Conservation (phyloP, 192 early-diverging fungal genomes). For the Coemansia sp. region DNA sequence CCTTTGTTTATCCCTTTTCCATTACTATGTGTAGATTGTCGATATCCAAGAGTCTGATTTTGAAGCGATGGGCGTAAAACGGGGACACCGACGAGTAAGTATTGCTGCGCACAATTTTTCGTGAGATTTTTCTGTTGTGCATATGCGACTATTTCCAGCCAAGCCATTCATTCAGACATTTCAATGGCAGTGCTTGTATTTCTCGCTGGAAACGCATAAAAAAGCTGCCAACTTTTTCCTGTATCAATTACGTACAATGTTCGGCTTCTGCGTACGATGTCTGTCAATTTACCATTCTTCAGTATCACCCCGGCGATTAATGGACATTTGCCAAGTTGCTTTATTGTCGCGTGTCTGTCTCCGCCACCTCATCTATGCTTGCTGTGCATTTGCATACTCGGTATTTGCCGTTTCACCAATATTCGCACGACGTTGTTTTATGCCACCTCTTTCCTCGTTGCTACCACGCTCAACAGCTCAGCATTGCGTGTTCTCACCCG, state of each 20-base stretch:
- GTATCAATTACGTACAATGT: background rate
- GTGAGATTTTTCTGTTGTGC: background rate
- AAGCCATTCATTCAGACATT: background rate
- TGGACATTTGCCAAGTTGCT: background rate
- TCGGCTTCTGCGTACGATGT: background rate
- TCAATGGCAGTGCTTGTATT: background rate
- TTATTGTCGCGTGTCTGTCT: background rate
- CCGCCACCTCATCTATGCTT: background rate
- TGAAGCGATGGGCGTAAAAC: slow-evolving; percentile 48
- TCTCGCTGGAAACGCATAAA: background rate
- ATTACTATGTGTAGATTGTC: slow-evolving; percentile 29
- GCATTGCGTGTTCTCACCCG: background rate
- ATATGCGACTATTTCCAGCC: slow-evolving; percentile 3
- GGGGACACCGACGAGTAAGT: slow-evolving; percentile 53
- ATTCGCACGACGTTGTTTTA: slow-evolving; percentile 2
- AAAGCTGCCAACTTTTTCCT: background rate
- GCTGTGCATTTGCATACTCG: background rate
- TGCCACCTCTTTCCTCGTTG: background rate
- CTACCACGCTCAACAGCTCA: background rate
- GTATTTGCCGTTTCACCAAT: background rate
- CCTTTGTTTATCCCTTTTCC: background rate
- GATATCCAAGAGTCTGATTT: slow-evolving; percentile 52
- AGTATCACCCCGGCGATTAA: background rate
- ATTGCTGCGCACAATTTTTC: background rate
- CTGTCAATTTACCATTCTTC: background rate